Base-by-base conservation (phyloP, 1,284 basidiomycete species). In the Melampsora americana region DNA sequence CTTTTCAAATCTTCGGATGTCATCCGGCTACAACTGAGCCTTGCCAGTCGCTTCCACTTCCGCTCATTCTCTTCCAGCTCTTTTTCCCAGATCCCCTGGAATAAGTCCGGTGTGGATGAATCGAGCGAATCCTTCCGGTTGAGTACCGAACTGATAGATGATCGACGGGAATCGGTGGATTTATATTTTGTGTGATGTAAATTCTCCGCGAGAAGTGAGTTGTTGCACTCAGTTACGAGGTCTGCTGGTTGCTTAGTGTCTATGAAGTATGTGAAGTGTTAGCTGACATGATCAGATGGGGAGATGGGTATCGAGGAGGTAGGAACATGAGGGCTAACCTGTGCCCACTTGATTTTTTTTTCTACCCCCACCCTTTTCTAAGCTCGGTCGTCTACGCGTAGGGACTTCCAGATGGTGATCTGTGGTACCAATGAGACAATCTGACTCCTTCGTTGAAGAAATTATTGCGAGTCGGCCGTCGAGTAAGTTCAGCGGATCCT, bases 41-140 rank as follows among this genome's bases (percentile, higher is more conserved):
- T 62, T n/a, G 64, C 64, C 35, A 74, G 56, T 16, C 64, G 62
- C 53, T 74, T 74, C 71, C 71, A 74, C 65, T 74, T 74, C 11
- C 64, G 71, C 59, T 74, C 71, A 44, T 74, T 74, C 59, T 74
- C 71, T 30, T 66, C 71, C 26, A 74, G 28, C 32, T 74, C 71
- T 42, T 46, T 74, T 39, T 74, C 71, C 71, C 71, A 74, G 23
- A 74, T 74, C 5, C 65, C 71, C 46, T 74, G 71, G 39, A 74
- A 74, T 3, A 74, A 35, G 20, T 56, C 18, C 20, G 65, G 71
- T 16, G 71, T 74, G 1, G 71, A 74, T 20, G 71, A 48, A 42
- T 46, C 26, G 0, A 74, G 35, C 1, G 71, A 74, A 44, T 74
- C 71, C 5, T 32, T 53, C 2, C 64, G 71, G 30, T 74, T 74